A percentile compares a stretch with the other conserved stretches of the same genome.
These are phyloP conservation scores for Phytopythium sindhum DNA, from an alignment of 352 stramenopile genomes.

Conservation along the genomic window DNA sequence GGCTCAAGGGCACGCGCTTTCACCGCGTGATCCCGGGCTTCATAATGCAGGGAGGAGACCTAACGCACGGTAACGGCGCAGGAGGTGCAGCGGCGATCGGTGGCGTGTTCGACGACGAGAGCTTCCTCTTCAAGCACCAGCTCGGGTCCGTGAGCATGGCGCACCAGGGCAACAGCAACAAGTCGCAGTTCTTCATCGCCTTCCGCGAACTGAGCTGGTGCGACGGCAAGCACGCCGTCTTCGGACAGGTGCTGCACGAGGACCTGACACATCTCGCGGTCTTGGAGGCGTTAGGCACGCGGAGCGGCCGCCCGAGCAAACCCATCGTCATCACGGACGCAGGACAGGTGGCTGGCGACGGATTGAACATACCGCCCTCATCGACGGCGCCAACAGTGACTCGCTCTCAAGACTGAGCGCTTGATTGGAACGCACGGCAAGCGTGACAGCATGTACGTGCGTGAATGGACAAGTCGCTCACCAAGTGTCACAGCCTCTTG, in stretches of 20 bases:
- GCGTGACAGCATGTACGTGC: not conserved
- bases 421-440: not conserved
- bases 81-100: conserved; percentile 94
- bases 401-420: not conserved
- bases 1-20: conserved; percentile 95
- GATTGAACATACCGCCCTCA: not conserved
- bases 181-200: conserved; percentile 99
- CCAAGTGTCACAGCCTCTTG: not conserved
- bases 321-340: conserved; percentile 56
- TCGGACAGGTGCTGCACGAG: conserved; percentile 92
- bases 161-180: conserved; percentile 96
- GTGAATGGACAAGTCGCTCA: not conserved
- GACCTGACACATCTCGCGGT: conserved; percentile 49
- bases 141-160: conserved; percentile 96
- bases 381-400: not conserved
- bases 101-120: conserved; percentile 97
- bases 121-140: conserved; percentile 87
- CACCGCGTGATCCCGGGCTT: conserved; percentile 98
- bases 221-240: conserved; percentile 99
- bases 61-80: conserved; percentile 89
- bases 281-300: conserved; percentile 46
- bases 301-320: conserved; percentile 41
- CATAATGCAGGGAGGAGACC: conserved; percentile 97
- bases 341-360: conserved; percentile 41
- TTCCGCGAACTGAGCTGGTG: conserved; percentile 84